Evolutionary conservation across 345 rosid genomes (phyloP), one percentile per base, ranked within the genome.

Genomic region (Iberis pinnata): DNA sequence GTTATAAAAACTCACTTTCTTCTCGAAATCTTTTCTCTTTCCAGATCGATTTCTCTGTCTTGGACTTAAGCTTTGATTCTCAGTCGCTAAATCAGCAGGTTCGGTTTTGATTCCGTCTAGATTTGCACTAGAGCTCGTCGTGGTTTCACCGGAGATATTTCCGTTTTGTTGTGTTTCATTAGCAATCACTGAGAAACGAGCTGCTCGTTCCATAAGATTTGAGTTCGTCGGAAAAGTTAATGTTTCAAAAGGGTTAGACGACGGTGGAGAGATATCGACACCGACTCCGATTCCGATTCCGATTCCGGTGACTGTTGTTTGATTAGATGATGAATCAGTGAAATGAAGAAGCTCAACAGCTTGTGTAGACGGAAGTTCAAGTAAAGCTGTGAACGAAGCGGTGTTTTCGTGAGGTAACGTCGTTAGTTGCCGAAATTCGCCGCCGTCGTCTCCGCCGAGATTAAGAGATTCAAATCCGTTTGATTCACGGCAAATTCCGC

Each of bases 321-420:
- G 73, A 29, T 65, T 50, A 42, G 73, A 56, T 10, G 57, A 53
- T 1, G 82, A 62, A 16, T 73, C 77, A 10, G 80, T 55, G 39
- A 73, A 75, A 66, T 82, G 77, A 9, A 82, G 89, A 43, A 79
- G 85, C 67, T 75, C 81, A 50, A 82, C 51, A 0, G 83, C 89
- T 64, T 75, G 81, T 14, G 77, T 73, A 12, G 81, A 44, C 7
- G 89, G 81, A 46, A 82, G 77, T 55, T 74, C 89, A 37, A 82
- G 85, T 50, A 82, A 66, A 17, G 89, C 89, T 15, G 79, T 82
- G 70, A 82, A 82, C 10, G 83, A 80, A 46, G 76, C 75, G 4
- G 70, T 70, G 56, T 71, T 77, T 12, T 82, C 81, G 1, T 64
- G 58, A 29, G 33, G 77, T 16, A 49, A 50, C 9, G 77, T 18